phyloP scores from a whole-genome alignment of 1,284 basidiomycete genomes.

The Leccinum fallax region DNA sequence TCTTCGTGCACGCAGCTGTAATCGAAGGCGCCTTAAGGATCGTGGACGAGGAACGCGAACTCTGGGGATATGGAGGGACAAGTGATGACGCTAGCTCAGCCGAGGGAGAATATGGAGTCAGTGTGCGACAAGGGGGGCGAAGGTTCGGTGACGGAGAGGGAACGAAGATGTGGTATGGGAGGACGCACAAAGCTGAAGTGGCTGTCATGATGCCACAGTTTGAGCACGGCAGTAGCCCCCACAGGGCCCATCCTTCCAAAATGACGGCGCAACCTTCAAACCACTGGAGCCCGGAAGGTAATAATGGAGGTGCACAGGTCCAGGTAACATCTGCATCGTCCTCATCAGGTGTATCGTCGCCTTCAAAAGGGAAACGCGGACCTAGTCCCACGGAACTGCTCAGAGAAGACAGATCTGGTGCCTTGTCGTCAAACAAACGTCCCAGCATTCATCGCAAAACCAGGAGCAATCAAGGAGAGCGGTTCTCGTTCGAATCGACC shows the following conservation, averaged over 20 bases:
- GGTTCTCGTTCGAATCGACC: slow-evolving; percentile 16
- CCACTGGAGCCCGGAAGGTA: slow-evolving; percentile 13
- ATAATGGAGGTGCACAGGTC: slow-evolving; percentile 11
- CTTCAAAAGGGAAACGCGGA: slow-evolving; percentile 57
- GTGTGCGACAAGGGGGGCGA: not conserved
- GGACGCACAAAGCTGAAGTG: slow-evolving; percentile 3
- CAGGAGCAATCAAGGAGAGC: slow-evolving; percentile 11
- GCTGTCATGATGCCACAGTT: slow-evolving; percentile 1
- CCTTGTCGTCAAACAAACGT: slow-evolving; percentile 59
- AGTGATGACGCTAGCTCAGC: slow-evolving; percentile 31
- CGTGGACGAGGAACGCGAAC: slow-evolving; percentile 68
- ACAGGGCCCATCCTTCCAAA: slow-evolving; percentile 13
- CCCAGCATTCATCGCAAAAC: slow-evolving; percentile 63
- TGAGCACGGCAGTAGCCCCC: slow-evolving; percentile 1
- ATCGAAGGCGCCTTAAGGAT: slow-evolving; percentile 80
- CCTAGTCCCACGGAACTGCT: slow-evolving; percentile 72
- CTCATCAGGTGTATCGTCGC: slow-evolving; percentile 31
- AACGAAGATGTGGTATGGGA: slow-evolving; percentile 10
- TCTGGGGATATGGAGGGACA: slow-evolving; percentile 31
- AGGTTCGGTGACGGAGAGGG: slow-evolving; percentile 7
- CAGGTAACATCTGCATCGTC: slow-evolving; percentile 17
- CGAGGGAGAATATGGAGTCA: slow-evolving; percentile 13
- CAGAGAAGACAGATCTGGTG: slow-evolving; percentile 61
- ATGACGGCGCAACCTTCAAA: slow-evolving; percentile 5
- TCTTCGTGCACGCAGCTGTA: slow-evolving; percentile 86